Conservation (phyloP, 2,329 filamentous ascomycete genomes). For the Cadophora sp. region DNA sequence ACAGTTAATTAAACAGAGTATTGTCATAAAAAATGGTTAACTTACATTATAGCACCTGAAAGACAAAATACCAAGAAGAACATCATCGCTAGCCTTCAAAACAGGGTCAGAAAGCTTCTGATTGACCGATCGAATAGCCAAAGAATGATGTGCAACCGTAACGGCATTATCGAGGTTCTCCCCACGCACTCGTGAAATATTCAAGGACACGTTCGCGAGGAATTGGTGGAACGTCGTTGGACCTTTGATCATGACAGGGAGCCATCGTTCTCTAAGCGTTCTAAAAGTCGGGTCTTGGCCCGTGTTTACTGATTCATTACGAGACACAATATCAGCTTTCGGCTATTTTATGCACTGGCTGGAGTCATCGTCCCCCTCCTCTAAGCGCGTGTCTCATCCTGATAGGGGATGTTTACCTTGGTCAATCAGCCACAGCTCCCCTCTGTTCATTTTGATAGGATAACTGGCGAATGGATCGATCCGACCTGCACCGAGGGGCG, state of each 20-base stretch:
- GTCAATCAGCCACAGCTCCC: conserved; percentile 16
- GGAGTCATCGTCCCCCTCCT: not conserved
- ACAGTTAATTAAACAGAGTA: not conserved
- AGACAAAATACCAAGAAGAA: conserved; percentile 3
- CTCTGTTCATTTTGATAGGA: conserved; percentile 15
- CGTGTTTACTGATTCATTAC: conserved; percentile 5
- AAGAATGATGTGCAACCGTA: conserved; percentile 15
- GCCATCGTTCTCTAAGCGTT: conserved; percentile 17
- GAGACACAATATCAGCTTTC: not conserved
- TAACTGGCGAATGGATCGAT: conserved; percentile 11
- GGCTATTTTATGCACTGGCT: not conserved
- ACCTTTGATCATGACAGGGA: conserved; percentile 15
- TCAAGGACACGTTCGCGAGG: conserved; percentile 13
- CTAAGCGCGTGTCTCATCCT: not conserved
- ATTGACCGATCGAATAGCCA: conserved; percentile 17
- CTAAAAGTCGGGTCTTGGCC: conserved; percentile 12
- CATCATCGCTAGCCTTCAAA: conserved; percentile 5
- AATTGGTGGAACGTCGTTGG: conserved; percentile 20
- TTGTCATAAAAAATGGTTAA: not conserved
- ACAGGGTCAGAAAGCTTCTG: conserved; percentile 12
- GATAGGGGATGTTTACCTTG: conserved; percentile 8
- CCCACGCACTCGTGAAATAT: conserved; percentile 9
- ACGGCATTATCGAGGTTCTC: conserved; percentile 11
- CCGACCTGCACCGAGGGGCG: not conserved
- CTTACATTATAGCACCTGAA: conserved; percentile 17